A percentile compares a stretch with the other conserved stretches of the same genome.
Conservation (phyloP, 2,329 filamentous ascomycete genomes). For the Zymoseptoria brevis region DNA sequence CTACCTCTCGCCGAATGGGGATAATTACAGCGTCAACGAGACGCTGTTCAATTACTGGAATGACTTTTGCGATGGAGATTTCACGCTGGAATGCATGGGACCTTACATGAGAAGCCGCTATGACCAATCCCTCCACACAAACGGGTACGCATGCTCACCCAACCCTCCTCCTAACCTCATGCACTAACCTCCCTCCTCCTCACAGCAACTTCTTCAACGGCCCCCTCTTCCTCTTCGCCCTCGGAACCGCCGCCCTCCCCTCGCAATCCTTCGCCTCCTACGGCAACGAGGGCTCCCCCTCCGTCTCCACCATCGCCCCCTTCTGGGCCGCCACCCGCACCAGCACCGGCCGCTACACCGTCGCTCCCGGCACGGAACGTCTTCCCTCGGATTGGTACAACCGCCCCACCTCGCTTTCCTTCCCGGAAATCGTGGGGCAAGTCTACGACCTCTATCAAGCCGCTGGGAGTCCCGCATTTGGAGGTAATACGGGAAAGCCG, state of each 20-base stretch:
- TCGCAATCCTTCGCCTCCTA: not conserved
- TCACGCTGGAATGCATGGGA: not conserved
- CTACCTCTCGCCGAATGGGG: constrained; percentile 23
- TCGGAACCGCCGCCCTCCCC: not conserved
- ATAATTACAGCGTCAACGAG: constrained; percentile 31
- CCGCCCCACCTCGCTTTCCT: not conserved
- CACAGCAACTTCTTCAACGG: not conserved
- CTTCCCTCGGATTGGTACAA: not conserved
- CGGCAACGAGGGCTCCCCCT: not conserved
- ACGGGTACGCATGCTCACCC: not conserved
- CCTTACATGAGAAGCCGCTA: not conserved
- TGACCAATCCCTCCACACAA: not conserved
- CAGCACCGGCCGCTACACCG: not conserved
- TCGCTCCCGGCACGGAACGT: not conserved
- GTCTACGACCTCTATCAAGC: not conserved
- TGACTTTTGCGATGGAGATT: not conserved
- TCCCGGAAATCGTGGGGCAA: not conserved
- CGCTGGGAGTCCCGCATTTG: constrained; percentile 25
- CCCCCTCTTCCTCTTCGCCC: not conserved
- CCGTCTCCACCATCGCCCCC: not conserved
- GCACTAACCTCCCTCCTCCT: not conserved
- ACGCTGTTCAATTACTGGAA: constrained; percentile 24
- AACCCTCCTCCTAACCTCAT: not conserved
- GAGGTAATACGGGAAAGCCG: constrained; percentile 36
- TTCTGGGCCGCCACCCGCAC: not conserved